Evolutionary conservation across 495 filamentous ascomycete genomes (phyloP), one percentile per base, ranked within the genome.

Genomic region (Podospora comata): DNA sequence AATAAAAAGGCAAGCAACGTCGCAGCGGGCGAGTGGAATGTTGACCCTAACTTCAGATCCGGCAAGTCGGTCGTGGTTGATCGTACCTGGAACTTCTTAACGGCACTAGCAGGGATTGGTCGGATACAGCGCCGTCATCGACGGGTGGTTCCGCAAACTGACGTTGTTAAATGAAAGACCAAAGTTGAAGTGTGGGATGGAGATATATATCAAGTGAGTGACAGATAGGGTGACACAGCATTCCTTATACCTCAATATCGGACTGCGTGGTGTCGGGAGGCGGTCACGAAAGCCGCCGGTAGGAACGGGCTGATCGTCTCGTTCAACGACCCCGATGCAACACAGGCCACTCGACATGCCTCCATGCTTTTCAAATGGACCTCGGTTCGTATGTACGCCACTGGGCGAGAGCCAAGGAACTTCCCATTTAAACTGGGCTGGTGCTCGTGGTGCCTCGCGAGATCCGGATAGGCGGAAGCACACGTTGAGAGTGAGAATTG

Each of bases 311-410:
- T 48, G 39, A 48, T 48, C 39, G 39, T 48, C 39, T 48, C 9
- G 9, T 13, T 48, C 6, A 16, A 48, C 39, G 39, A 48, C 39
- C 15, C 39, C 39, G 39, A 48, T 48, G 39, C 15, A 16, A 48
- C 39, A 48, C 39, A 48, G 39, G 39, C 13, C 39, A 48, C 39
- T 48, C 39, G 39, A 48, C 39, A 48, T 48, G 39, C 39, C 13
- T 48, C 39, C 39, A 48, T 48, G 39, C 39, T 58, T 0, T 61
- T 27, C 28, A 61, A 11, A 28, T 61, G 28, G 39, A 48, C 59
- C 59, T 61, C 59, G 59, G 59, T 27, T 61, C 27, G 59, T 23
- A 23, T 23, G 59, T 7, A 26, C 23, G 59, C 59, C 59, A 32
- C 59, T 61, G 23, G 28, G 27, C 28, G 59, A 26, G 59, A 61